A percentile compares a stretch with the other conserved stretches of the same genome.
These are phyloP conservation scores for Candida ficus DNA, from an alignment of 805 yeast species.

Conservation along the genomic window DNA sequence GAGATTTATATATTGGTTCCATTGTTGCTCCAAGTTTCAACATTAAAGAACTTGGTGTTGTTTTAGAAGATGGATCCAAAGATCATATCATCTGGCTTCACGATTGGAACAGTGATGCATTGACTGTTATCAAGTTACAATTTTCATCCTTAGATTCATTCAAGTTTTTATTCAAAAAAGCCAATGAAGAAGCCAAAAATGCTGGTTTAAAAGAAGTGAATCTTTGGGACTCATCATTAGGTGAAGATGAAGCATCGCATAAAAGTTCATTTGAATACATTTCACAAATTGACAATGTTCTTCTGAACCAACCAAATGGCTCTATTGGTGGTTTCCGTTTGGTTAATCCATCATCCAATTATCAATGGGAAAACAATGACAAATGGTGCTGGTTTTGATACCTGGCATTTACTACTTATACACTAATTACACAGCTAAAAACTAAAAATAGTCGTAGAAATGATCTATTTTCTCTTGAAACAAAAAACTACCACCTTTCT, in stretches of 20 bases:
- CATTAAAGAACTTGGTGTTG: constrained; percentile 26
- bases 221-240: constrained; percentile 35
- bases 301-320: constrained; percentile 28
- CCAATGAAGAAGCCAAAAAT: constrained; percentile 30
- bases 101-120: constrained; percentile 31
- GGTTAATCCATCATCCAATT: constrained; percentile 20
- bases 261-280: constrained; percentile 7
- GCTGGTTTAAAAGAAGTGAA: constrained; percentile 25
- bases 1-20: constrained; percentile 33
- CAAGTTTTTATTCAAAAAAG: constrained; percentile 26
- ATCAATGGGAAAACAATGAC: constrained; percentile 39
- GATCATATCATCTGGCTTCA: constrained; percentile 42
- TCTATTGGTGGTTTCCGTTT: constrained; percentile 37
- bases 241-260: constrained; percentile 6
- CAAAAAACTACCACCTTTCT: too few species aligned
- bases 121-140: constrained; percentile 22
- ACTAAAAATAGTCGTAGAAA: too few species aligned
- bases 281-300: constrained; percentile 5
- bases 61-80: constrained; percentile 15
- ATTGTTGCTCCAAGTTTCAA: constrained; percentile 14
- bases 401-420: too few species aligned
- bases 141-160: constrained; percentile 19
- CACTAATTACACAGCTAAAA: neutral
- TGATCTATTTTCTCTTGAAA: too few species aligned
- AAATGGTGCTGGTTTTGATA: constrained; percentile 49